Conservation (phyloP, 768 basidiomycete genomes). For the Trichaptum fuscoviolaceum region DNA sequence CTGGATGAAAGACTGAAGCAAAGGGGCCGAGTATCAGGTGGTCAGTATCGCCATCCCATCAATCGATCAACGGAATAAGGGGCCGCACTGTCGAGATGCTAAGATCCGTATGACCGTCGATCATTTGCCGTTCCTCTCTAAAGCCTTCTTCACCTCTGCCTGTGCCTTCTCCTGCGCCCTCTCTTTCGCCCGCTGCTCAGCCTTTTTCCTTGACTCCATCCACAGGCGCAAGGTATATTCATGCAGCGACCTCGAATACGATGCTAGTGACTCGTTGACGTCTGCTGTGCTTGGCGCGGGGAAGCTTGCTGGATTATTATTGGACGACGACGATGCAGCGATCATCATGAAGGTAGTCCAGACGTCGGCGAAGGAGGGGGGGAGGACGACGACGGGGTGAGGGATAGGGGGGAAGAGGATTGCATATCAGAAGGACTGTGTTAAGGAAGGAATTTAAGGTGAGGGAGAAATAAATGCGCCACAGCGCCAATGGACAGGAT, state of each 20-base stretch:
- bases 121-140: background rate
- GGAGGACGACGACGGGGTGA: background rate
- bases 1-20: background rate
- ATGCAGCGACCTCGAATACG: conserved; percentile 61
- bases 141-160: conserved; percentile 3
- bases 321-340: background rate
- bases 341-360: background rate
- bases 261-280: conserved; percentile 35
- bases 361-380: background rate
- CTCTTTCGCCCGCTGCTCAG: conserved; percentile 43
- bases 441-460: background rate
- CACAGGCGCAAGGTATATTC: conserved; percentile 63
- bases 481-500: background rate
- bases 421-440: background rate
- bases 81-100: background rate
- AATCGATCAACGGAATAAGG: background rate
- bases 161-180: conserved; percentile 24
- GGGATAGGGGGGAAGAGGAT: background rate
- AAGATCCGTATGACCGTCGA: background rate
- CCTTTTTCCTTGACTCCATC: conserved; percentile 57
- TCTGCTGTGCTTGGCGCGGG: background rate
- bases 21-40: background rate
- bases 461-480: background rate
- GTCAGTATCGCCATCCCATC: background rate
- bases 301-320: background rate